Evolutionary conservation across 2,329 filamentous ascomycete species (phyloP), one percentile per base, ranked within the genome.

Genomic region (Coleophoma crateriformis): DNA sequence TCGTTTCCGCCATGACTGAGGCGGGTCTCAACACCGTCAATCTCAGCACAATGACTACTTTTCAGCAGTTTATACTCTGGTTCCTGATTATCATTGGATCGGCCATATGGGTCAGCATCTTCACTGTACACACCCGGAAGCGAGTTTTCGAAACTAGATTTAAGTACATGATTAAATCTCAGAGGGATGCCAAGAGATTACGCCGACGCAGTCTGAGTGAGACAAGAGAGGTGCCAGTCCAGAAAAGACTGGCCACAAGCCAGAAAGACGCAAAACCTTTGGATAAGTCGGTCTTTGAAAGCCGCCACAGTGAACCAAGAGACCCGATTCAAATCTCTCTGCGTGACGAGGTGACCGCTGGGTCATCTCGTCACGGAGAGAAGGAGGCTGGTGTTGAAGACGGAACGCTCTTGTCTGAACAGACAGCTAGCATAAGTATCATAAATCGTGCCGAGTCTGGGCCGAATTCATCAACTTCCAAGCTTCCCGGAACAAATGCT

Each of bases 1-100:
- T 78, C 46, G 73, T 83, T 38, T 85, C 80, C 49, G 82, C 84
- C 40, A 83, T 88, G 70, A 86, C 82, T 7, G 73, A 81, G 47
- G 78, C 84, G 7, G 85, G 85, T 0, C 69, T 88, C 50, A 88
- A 87, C 58, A 85, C 84, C 1, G 76, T 82, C 56, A 81, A 85
- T 60, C 67, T 88, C 20, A 83, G 78, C 49, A 69, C 73, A 27
- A 61, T 88, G 59, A 87, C 81, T 37, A 83, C 78, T 0, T 85
- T 82, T 61, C 85, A 89, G 64, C 86, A 89, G 63, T 68, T 79
- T 27, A 66, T 86, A 37, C 70, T 89, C 10, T 86, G 83, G 58
- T 51, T 83, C 3, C 69, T 87, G 39, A 84, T 88, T 53, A 70
- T 88, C 42, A 62, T 85, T 7, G 86, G 86, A 1, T 82, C 82